Evolutionary conservation across 2,329 filamentous ascomycete genomes (phyloP).

Genomic region (Parasarocladium wereldwijsianum): DNA sequence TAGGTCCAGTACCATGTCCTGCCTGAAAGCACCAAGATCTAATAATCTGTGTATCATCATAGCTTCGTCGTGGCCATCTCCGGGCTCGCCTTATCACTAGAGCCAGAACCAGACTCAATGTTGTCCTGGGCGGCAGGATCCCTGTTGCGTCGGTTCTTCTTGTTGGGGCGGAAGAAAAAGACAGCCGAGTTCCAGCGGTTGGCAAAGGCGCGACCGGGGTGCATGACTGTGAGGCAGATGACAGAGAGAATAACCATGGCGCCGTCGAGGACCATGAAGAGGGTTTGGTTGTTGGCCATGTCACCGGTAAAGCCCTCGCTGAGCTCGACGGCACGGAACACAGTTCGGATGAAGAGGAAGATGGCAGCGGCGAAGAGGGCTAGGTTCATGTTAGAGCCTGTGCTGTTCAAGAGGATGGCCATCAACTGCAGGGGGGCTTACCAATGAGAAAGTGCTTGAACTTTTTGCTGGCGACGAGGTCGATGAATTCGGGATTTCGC

Average conservation of each 20-base stretch:
- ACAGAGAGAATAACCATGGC: conserved; percentile 29
- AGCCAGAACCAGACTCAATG: neutral
- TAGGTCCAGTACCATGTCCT: neutral
- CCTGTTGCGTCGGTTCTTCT: neutral
- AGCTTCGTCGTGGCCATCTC: neutral
- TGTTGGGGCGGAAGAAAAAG: conserved; percentile 2
- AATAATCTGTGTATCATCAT: neutral
- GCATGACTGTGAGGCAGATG: conserved; percentile 21
- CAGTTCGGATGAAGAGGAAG: conserved; percentile 38
- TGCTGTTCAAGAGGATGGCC: neutral
- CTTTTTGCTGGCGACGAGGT: conserved; percentile 5
- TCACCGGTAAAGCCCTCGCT: conserved; percentile 42
- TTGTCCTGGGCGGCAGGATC: neutral
- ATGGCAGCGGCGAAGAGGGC: conserved; percentile 2
- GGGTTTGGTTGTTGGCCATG: conserved; percentile 33
- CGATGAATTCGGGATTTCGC: conserved; percentile 4
- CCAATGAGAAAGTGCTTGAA: conserved; percentile 1
- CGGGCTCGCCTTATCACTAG: neutral
- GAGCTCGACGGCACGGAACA: conserved; percentile 49
- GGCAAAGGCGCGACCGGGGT: conserved; percentile 5
- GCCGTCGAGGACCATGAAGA: conserved; percentile 40
- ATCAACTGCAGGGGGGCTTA: neutral
- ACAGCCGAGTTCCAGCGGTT: conserved; percentile 4
- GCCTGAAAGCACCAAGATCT: neutral
- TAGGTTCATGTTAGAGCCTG: conserved; percentile 25